Conservation (phyloP, 2,329 filamentous ascomycete genomes). For the Alternaria rosae region DNA sequence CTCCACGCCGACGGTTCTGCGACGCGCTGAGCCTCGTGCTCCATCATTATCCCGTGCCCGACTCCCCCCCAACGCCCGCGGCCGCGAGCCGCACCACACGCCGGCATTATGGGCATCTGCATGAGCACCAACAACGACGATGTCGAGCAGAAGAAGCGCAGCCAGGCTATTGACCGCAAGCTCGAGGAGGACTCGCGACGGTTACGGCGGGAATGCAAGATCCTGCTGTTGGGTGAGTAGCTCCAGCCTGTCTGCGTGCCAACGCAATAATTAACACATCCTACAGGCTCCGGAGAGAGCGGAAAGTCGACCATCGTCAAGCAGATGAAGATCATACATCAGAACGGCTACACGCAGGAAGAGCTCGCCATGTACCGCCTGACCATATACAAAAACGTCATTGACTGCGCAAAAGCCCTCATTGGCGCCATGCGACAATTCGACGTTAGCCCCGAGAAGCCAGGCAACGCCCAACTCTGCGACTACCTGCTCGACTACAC, state of each 20-base stretch:
- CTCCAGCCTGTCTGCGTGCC: neutral
- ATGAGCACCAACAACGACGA: conserved; percentile 89
- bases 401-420: conserved; percentile 94
- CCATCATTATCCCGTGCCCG: conserved; percentile 12
- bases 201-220: conserved; percentile 98
- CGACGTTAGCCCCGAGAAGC: conserved; percentile 77
- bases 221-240: conserved; percentile 83
- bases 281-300: conserved; percentile 90
- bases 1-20: conserved; percentile 26
- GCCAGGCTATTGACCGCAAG: conserved; percentile 91
- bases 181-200: conserved; percentile 94
- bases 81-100: conserved; percentile 38
- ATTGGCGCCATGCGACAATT: conserved; percentile 93
- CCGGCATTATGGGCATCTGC: conserved; percentile 82
- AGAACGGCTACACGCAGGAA: conserved; percentile 95
- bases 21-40: conserved; percentile 42
- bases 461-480: conserved; percentile 75
- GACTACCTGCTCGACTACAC: conserved; percentile 86
- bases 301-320: conserved; percentile 99
- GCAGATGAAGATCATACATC: conserved; percentile 99
- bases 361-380: conserved; percentile 93
- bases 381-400: conserved; percentile 97
- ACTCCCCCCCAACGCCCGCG: conserved; percentile 32
- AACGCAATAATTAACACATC: conserved; percentile 33
- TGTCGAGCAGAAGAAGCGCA: conserved; percentile 92